Conservation (phyloP, 768 basidiomycete genomes). For the Melanogaster broomeanus region DNA sequence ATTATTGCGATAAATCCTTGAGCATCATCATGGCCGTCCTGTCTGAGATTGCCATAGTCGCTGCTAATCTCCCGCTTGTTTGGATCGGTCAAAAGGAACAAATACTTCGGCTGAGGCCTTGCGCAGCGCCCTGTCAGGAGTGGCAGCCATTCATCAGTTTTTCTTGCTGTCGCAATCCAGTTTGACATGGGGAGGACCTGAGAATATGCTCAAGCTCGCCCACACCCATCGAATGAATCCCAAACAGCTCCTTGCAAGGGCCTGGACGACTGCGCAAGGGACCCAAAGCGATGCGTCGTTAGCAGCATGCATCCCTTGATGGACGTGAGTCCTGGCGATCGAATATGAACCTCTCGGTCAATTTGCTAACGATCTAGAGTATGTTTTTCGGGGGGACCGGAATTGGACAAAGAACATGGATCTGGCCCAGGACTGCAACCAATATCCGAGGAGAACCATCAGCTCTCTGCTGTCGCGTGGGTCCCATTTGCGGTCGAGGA, state of each 20-base stretch:
- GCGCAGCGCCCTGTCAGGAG: constrained; percentile 39
- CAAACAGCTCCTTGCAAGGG: constrained; percentile 34
- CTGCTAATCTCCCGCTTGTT: constrained; percentile 43
- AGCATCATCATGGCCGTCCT: constrained; percentile 48
- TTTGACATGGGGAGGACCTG: constrained; percentile 17
- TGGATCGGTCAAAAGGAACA: constrained; percentile 39
- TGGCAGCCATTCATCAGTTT: constrained; percentile 45
- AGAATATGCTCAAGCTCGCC: constrained; percentile 38
- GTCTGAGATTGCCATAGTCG: constrained; percentile 44
- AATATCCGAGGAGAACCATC: constrained; percentile 45
- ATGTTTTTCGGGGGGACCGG: constrained; percentile 45
- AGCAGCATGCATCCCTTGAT: constrained; percentile 32
- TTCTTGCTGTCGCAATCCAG: constrained; percentile 39
- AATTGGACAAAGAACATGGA: constrained; percentile 40
- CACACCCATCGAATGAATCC: constrained; percentile 35
- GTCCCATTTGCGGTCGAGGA: constrained; percentile 23
- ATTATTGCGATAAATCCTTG: constrained; percentile 47
- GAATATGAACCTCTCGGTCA: constrained; percentile 2
- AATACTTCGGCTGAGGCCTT: constrained; percentile 42
- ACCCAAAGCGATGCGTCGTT: constrained; percentile 30
- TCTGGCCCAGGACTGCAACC: constrained; percentile 39
- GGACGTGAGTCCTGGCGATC: constrained; percentile 34
- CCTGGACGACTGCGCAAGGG: constrained; percentile 33
- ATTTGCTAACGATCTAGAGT: constrained; percentile 17
- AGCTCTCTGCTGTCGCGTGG: constrained; percentile 34